phyloP scores from a whole-genome alignment of 2,329 filamentous ascomycete genomes.

The Meredithiella fracta region DNA sequence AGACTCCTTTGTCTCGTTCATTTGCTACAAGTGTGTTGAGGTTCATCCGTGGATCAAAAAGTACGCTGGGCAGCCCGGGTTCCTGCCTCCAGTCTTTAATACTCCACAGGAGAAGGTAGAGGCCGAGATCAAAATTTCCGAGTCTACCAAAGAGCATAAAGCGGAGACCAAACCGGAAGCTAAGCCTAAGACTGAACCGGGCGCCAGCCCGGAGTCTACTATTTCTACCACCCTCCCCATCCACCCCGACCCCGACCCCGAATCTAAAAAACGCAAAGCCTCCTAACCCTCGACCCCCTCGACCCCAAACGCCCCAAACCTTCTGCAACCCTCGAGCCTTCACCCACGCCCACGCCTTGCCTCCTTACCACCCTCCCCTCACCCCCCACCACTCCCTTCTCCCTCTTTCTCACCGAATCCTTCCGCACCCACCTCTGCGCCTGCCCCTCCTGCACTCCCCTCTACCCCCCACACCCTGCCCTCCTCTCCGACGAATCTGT shows the following conservation, averaged over 20 bases:
- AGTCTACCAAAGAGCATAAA: constrained; percentile 13
- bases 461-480: constrained; percentile 54
- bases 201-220: constrained; percentile 5
- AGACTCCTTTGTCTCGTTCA: constrained; percentile 73
- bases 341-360: constrained; percentile 26
- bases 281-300: constrained; percentile 21
- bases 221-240: neutral
- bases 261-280: constrained; percentile 49
- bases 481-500: constrained; percentile 87
- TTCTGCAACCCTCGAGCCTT: neutral
- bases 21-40: constrained; percentile 88
- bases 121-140: neutral
- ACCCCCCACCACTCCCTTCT: constrained; percentile 44
- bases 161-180: constrained; percentile 5
- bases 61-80: constrained; percentile 67
- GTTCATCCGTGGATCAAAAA: constrained; percentile 80
- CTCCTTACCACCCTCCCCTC: constrained; percentile 40
- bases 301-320: constrained; percentile 29
- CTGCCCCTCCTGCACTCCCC: constrained; percentile 64
- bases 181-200: neutral
- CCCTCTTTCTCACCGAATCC: constrained; percentile 62
- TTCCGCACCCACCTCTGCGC: constrained; percentile 75
- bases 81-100: constrained; percentile 54
- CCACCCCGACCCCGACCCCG: neutral
- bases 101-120: constrained; percentile 14